phyloP scores from a whole-genome alignment of 805 yeast species.

The Ogataea zsoltii region DNA sequence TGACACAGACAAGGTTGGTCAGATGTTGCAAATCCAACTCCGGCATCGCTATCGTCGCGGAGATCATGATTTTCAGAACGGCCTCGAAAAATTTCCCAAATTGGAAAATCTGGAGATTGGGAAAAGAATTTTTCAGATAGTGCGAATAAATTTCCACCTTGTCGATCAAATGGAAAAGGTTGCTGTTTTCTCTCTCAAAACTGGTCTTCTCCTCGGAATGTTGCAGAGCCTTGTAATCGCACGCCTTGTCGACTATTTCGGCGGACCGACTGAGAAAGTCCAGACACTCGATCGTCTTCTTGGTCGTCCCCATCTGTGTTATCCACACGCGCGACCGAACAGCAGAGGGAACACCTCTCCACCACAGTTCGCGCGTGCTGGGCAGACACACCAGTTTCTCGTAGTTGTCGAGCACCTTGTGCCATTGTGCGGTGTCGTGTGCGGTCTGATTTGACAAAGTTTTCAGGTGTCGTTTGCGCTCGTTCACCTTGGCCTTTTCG shows the following conservation, averaged over 20 bases:
- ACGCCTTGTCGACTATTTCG: slow-evolving; percentile 28
- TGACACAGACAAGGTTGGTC: slow-evolving; percentile 29
- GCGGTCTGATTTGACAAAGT: slow-evolving; percentile 36
- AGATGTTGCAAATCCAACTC: slow-evolving; percentile 12
- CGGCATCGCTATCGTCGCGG: slow-evolving; percentile 18
- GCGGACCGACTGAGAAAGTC: slow-evolving; percentile 21
- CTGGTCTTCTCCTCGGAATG: neutral
- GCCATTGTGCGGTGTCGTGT: slow-evolving; percentile 45
- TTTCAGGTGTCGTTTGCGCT: slow-evolving; percentile 35
- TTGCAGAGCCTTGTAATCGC: slow-evolving; percentile 28
- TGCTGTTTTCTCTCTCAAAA: slow-evolving; percentile 16
- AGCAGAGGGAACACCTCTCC: slow-evolving; percentile 54
- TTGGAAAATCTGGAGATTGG: slow-evolving; percentile 32
- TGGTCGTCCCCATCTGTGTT: slow-evolving; percentile 37
- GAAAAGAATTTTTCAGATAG: slow-evolving; percentile 28
- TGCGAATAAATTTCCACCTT: slow-evolving; percentile 26
- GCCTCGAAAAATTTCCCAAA: slow-evolving; percentile 33
- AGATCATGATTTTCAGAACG: slow-evolving; percentile 25
- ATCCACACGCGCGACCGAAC: slow-evolving; percentile 54
- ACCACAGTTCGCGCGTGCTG: slow-evolving; percentile 54
- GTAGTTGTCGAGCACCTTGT: slow-evolving; percentile 39
- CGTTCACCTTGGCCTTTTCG: slow-evolving; percentile 38
- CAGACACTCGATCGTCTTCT: slow-evolving; percentile 16
- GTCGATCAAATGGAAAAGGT: slow-evolving; percentile 14
- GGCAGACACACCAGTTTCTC: slow-evolving; percentile 36